Conservation (phyloP, 2,329 filamentous ascomycete genomes). For the Kalaharituber pfeilii region DNA sequence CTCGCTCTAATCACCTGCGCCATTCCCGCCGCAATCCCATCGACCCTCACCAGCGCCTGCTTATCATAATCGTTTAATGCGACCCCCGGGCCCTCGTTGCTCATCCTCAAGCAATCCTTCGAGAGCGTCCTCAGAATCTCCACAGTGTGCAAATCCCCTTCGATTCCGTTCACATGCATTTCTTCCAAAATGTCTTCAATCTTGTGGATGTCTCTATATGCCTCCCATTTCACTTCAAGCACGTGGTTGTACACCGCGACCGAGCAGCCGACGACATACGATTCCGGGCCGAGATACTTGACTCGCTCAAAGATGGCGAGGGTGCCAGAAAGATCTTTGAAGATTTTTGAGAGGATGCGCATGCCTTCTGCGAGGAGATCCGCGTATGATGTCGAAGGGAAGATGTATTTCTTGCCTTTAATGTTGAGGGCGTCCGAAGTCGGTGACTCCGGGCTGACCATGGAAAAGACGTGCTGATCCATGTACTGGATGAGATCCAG, state of each 20-base stretch:
- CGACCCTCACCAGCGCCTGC: background rate
- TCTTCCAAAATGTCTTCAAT: conserved; percentile 21
- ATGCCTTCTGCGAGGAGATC: conserved; percentile 19
- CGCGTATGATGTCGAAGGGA: conserved; percentile 15
- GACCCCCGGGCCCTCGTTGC: background rate
- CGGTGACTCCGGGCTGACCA: conserved; percentile 2
- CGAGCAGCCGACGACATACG: conserved; percentile 21
- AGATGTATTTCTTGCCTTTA: background rate
- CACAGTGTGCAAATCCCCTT: conserved; percentile 17
- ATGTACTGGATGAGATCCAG: conserved; percentile 16
- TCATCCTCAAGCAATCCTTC: conserved; percentile 4
- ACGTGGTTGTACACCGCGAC: conserved; percentile 20
- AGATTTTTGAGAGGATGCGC: conserved; percentile 11
- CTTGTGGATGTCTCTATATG: conserved; percentile 18
- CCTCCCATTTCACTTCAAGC: conserved; percentile 19
- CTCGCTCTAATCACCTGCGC: background rate
- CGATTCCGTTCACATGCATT: conserved; percentile 21
- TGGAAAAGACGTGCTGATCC: conserved; percentile 17
- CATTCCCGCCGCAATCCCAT: background rate
- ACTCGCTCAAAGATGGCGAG: conserved; percentile 19
- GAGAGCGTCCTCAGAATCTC: conserved; percentile 8
- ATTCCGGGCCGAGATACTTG: conserved; percentile 20
- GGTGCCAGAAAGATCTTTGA: conserved; percentile 17
- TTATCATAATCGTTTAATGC: background rate
- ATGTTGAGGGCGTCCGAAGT: background rate